phyloP scores from a whole-genome alignment of 805 yeast species.

The Tetrapisispora iriomotensis region DNA sequence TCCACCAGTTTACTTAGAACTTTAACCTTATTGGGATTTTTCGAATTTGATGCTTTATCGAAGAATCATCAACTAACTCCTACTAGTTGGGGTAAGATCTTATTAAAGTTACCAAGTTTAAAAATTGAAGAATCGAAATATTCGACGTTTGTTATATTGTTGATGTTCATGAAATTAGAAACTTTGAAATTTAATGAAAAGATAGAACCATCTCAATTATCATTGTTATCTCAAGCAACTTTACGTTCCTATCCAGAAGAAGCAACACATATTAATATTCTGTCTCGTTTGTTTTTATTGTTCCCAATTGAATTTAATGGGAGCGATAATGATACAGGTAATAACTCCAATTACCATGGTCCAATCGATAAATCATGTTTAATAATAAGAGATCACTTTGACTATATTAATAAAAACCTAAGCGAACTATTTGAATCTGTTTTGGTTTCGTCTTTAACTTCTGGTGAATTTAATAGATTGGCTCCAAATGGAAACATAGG shows the following conservation, averaged over 20 bases:
- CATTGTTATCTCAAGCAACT: constrained; percentile 29
- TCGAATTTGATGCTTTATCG: constrained; percentile 26
- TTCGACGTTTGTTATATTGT: constrained; percentile 38
- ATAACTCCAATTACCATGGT: constrained; percentile 50
- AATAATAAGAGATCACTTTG: constrained; percentile 55
- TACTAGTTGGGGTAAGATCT: constrained; percentile 41
- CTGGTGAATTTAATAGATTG: constrained; percentile 50
- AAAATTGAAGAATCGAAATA: constrained; percentile 25
- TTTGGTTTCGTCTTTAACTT: constrained; percentile 41
- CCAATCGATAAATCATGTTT: constrained; percentile 61
- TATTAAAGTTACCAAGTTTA: constrained; percentile 29
- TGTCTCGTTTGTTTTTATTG: constrained; percentile 41
- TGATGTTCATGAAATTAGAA: constrained; percentile 38
- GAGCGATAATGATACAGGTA: constrained; percentile 41
- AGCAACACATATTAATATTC: constrained; percentile 31
- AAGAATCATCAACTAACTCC: constrained; percentile 31
- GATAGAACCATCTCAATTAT: constrained; percentile 25
- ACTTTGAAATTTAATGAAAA: constrained; percentile 31
- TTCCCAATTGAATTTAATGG: constrained; percentile 41
- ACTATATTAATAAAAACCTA: constrained; percentile 40
- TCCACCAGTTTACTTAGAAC: constrained; percentile 48
- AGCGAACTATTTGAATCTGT: constrained; percentile 48
- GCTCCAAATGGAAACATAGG: constrained; percentile 32
- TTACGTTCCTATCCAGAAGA: constrained; percentile 34
- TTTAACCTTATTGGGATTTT: constrained; percentile 41